Evolutionary conservation across 2,329 filamentous ascomycete species (phyloP).

Genomic region (Phyllosticta paracitricarpa): DNA sequence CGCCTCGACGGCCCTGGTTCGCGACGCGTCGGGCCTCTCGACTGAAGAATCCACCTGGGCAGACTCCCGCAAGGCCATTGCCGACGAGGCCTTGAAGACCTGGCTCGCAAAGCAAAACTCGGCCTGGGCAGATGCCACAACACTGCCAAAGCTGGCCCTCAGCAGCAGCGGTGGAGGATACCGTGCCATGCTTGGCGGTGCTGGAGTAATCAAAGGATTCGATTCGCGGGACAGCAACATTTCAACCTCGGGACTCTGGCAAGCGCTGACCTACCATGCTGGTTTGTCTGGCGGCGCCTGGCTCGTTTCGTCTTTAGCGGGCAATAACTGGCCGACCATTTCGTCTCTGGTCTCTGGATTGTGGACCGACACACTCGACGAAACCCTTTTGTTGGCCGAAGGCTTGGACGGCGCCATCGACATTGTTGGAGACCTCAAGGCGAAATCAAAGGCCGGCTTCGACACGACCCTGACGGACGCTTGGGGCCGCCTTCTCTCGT

Average conservation of each 20-base stretch:
- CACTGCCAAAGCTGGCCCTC: constrained; percentile 33
- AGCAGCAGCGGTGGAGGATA: constrained; percentile 29
- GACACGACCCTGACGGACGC: constrained; percentile 31
- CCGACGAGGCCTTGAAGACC: constrained; percentile 27
- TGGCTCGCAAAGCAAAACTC: constrained; percentile 26
- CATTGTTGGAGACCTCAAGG: constrained; percentile 24
- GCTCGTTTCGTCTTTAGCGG: constrained; percentile 36
- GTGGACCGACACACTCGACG: constrained; percentile 32
- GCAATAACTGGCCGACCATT: constrained; percentile 39
- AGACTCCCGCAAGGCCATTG: constrained; percentile 27
- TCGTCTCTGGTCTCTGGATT: constrained; percentile 28
- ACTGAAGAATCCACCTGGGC: constrained; percentile 31
- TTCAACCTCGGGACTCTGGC: constrained; percentile 33
- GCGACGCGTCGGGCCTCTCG: constrained; percentile 26
- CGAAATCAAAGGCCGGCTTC: constrained; percentile 31
- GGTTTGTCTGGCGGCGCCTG: constrained; percentile 39
- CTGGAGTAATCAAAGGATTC: constrained; percentile 34
- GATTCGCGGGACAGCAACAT: constrained; percentile 33
- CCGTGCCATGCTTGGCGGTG: constrained; percentile 29
- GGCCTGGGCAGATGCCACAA: constrained; percentile 23
- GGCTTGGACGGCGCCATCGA: constrained; percentile 21
- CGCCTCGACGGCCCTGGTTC: constrained; percentile 29
- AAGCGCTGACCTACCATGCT: constrained; percentile 37
- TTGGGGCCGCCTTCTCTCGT: constrained; percentile 32
- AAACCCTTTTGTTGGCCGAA: constrained; percentile 28